Conservation (phyloP, 805 yeast genomes). For the Kodamaea hsintzibuensis region DNA sequence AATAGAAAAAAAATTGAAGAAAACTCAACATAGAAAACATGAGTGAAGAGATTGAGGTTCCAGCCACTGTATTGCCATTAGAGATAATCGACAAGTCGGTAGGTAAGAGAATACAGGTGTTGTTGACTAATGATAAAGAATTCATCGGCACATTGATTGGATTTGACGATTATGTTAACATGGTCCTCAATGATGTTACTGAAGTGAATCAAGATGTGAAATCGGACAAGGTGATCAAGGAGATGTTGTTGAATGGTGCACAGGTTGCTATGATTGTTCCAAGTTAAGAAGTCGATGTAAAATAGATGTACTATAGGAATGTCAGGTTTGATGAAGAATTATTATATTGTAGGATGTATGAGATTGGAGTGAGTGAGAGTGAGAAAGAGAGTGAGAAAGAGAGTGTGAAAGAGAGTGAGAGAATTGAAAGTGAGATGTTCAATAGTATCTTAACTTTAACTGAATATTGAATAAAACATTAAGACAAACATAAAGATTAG, state of each 20-base stretch:
- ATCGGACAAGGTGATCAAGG: conserved; percentile 48
- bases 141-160: conserved; percentile 89
- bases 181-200: conserved; percentile 80
- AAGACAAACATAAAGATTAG: too few relatives aligned
- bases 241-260: conserved; percentile 70
- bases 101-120: conserved; percentile 75
- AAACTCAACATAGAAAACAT: background rate
- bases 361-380: too few relatives aligned
- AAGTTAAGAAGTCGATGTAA: background rate
- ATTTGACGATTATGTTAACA: conserved; percentile 92
- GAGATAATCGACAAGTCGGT: conserved; percentile 88
- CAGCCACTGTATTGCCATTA: conserved; percentile 54
- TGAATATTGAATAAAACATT: too few relatives aligned
- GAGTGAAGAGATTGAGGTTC: conserved; percentile 11
- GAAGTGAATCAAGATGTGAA: conserved; percentile 52
- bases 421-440: too few relatives aligned
- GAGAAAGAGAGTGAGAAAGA: too few relatives aligned
- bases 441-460: too few relatives aligned
- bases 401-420: too few relatives aligned
- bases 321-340: background rate
- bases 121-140: conserved; percentile 64
- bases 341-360: background rate
- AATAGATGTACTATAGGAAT: background rate
- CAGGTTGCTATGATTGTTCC: conserved; percentile 62
- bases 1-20: background rate